phyloP scores from a whole-genome alignment of 768 basidiomycete species.

The Collybia sordida region DNA sequence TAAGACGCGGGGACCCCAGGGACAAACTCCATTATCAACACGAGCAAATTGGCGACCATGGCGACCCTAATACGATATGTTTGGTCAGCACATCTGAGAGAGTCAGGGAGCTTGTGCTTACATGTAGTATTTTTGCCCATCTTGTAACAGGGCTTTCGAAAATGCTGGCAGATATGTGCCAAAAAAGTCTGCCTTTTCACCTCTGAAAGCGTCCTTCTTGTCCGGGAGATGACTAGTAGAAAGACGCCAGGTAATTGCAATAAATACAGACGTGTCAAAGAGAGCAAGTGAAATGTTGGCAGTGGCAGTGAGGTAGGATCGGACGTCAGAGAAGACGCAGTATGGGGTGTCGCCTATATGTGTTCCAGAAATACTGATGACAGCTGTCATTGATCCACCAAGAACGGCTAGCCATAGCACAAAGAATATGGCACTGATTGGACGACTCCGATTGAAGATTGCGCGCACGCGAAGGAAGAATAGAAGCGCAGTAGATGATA shows the following conservation, averaged over 20 bases:
- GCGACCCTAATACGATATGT: too few species aligned
- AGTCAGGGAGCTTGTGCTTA: conserved; percentile 7
- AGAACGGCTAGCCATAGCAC: conserved; percentile 27
- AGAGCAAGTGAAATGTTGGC: conserved; percentile 21
- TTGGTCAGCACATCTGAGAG: too few species aligned
- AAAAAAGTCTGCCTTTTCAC: conserved; percentile 13
- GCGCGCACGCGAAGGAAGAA: conserved; percentile 33
- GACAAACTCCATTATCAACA: too few species aligned
- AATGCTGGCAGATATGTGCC: conserved; percentile 22
- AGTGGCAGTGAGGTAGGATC: conserved; percentile 19
- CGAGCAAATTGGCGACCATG: too few species aligned
- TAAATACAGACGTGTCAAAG: conserved; percentile 32
- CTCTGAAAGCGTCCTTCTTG: conserved; percentile 6
- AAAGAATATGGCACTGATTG: conserved; percentile 22
- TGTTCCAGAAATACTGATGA: conserved; percentile 17
- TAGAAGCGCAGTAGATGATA: conserved; percentile 25
- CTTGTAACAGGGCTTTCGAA: conserved; percentile 23
- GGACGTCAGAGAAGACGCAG: conserved; percentile 25
- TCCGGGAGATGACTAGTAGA: conserved; percentile 7
- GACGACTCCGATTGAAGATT: conserved; percentile 23
- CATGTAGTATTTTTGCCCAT: conserved; percentile 35
- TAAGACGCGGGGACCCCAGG: too few species aligned
- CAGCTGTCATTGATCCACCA: conserved; percentile 21
- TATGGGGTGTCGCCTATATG: conserved; percentile 31
- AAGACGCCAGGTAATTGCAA: conserved; percentile 30